Percentiles rank a stretch among this genome's conserved stretches.
Evolutionary conservation across 306 rosid genomes (phyloP).

Genomic region (Quercus glauca): DNA sequence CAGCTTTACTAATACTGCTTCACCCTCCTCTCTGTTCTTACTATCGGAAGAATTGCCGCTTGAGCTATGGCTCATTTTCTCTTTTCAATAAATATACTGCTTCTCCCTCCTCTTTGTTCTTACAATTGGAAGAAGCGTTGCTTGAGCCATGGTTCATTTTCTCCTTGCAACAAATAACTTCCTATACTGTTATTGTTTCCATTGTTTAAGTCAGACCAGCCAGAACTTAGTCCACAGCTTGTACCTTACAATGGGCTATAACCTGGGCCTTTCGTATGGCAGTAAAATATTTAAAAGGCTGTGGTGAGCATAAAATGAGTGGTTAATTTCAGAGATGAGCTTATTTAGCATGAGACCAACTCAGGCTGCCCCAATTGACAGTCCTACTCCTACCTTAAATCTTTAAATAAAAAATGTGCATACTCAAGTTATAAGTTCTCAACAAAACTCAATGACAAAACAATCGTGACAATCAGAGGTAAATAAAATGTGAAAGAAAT

Average conservation of each 20-base stretch:
- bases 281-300: not conserved
- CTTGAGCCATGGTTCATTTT: not conserved
- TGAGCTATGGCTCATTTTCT: not conserved
- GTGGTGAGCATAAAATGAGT: not conserved
- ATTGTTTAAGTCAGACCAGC: slow-evolving; percentile 6
- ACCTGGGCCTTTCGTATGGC: not conserved
- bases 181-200: not conserved
- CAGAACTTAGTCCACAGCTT: not conserved
- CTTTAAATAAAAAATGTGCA: not conserved
- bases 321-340: not conserved
- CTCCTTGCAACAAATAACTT: not conserved
- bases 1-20: not conserved
- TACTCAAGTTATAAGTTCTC: not conserved
- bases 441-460: not conserved
- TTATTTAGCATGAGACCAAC: not conserved
- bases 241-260: not conserved
- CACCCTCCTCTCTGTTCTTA: not conserved
- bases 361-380: not conserved
- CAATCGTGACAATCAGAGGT: not conserved
- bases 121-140: not conserved
- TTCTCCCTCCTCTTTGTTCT: not conserved
- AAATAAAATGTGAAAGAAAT: not conserved
- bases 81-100: not conserved
- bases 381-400: not conserved
- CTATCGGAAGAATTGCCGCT: not conserved